Evolutionary conservation across 805 yeast species (phyloP), one percentile per base, ranked within the genome.

Genomic region (Torulaspora maleeae): DNA sequence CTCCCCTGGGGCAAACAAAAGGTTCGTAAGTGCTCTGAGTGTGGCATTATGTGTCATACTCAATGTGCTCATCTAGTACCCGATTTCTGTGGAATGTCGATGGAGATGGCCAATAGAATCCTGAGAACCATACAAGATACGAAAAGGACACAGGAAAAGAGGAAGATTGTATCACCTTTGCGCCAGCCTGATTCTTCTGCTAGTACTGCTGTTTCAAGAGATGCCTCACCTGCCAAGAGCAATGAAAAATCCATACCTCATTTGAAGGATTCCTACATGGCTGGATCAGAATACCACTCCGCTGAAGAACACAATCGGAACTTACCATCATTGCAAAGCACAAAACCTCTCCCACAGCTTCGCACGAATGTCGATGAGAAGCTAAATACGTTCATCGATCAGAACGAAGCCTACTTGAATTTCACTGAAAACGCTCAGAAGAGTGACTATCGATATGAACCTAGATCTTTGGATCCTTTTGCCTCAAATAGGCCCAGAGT

Each of bases 71-170:
- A 89, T 60, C 73, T 90, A 58, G 98, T 93, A 17, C 99, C 99
- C 1, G 98, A 93, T 64, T 87, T 93, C 66, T 93, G 99, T 73
- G 99, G 99, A 47, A 91, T 93, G 95, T 78, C 96, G 2, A 88
- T 93, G 90, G 96, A 88, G 60, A 86, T 85, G 77, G 98, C 97
- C 3, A 89, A 88, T 60, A 85, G 84, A 65, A 88, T 93, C 51
- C 69, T 93, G 47, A 78, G 77, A 45, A 87, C 96, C 8, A 89
- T 91, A 60, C 83, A 84, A 61, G 78, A 83, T 34, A 81, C 97
- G 2, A 77, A 78, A 55, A 74, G 64, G 19, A 51, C 66, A 16
- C 61, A 61, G 47, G 61, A 52, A 35, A 56, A 54, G 51, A 53
- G 53, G 29, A 54, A 48, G 45, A 58, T 47, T 43, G 15, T 45